Evolutionary conservation across 306 rosid genomes (phyloP).

Genomic region (Macrotyloma uniflorum): DNA sequence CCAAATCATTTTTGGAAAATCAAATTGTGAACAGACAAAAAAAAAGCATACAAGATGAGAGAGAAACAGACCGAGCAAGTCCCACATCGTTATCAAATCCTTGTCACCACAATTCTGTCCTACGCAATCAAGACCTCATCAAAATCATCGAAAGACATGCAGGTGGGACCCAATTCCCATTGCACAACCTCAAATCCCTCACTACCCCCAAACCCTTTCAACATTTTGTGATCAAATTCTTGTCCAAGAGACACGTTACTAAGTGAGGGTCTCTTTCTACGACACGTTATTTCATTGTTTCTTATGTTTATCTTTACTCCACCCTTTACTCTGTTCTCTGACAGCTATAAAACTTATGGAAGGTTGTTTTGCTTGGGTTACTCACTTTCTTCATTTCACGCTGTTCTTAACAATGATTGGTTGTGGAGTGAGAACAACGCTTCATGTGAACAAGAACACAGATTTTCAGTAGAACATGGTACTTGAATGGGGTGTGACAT

Average conservation of each 20-base stretch:
- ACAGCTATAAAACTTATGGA: not conserved
- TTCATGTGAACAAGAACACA: not conserved
- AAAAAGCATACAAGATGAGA: not conserved
- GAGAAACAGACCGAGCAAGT: not conserved
- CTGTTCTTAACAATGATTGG: conserved; percentile 35
- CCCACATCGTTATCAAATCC: conserved; percentile 16
- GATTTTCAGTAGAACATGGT: not conserved
- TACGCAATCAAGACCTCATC: not conserved
- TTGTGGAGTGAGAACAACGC: conserved; percentile 4
- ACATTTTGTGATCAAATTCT: conserved; percentile 6
- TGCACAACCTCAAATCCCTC: not conserved
- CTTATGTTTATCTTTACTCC: not conserved
- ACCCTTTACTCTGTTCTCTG: not conserved
- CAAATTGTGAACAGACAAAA: too few relatives aligned
- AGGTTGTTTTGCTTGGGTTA: not conserved
- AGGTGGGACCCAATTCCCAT: conserved; percentile 4
- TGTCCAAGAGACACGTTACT: conserved; percentile 5
- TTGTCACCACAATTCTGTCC: conserved; percentile 31
- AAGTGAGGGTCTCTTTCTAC: not conserved
- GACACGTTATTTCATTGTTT: not conserved
- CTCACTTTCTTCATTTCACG: not conserved
- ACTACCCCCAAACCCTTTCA: not conserved
- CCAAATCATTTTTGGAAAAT: too few relatives aligned
- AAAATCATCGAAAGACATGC: conserved; percentile 15
- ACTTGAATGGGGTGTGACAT: too few relatives aligned